phyloP scores from a whole-genome alignment of 1,284 basidiomycete genomes.

The Fomitopsis betulina region DNA sequence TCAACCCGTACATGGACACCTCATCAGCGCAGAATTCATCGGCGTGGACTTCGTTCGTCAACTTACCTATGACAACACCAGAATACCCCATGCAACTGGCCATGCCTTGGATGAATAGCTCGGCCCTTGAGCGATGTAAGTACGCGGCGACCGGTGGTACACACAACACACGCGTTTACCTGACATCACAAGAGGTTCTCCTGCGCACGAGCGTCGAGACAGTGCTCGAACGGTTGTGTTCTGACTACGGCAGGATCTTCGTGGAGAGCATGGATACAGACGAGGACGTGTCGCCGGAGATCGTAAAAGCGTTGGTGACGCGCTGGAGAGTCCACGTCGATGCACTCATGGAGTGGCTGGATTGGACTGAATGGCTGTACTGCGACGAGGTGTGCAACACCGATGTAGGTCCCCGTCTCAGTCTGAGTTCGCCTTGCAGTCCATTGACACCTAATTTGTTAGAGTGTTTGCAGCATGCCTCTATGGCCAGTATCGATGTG shows the following conservation, averaged over 20 bases:
- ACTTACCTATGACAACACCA: too few species aligned
- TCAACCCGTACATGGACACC: conserved; percentile 9
- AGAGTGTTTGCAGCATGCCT: conserved; percentile 7
- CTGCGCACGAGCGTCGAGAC: conserved; percentile 7
- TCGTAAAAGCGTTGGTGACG: not conserved
- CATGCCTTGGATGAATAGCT: not conserved
- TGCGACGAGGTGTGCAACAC: conserved; percentile 6
- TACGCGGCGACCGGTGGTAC: conserved; percentile 6
- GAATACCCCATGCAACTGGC: not conserved
- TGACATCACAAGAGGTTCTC: conserved; percentile 6
- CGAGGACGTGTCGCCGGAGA: not conserved
- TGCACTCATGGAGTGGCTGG: conserved; percentile 8
- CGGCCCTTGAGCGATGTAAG: conserved; percentile 5
- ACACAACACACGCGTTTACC: not conserved
- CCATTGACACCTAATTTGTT: not conserved
- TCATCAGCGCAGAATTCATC: not conserved
- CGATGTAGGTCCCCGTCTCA: conserved; percentile 1
- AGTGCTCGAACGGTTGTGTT: conserved; percentile 3
- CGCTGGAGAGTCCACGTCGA: conserved; percentile 3
- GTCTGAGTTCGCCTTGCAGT: too few species aligned
- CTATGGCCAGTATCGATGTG: conserved; percentile 5
- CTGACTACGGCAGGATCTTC: conserved; percentile 5
- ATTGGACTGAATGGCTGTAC: conserved; percentile 8
- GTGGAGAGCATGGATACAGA: conserved; percentile 9
- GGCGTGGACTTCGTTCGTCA: not conserved